Conservation (phyloP, 2,329 filamentous ascomycete species). For the Trichoderma sp. region DNA sequence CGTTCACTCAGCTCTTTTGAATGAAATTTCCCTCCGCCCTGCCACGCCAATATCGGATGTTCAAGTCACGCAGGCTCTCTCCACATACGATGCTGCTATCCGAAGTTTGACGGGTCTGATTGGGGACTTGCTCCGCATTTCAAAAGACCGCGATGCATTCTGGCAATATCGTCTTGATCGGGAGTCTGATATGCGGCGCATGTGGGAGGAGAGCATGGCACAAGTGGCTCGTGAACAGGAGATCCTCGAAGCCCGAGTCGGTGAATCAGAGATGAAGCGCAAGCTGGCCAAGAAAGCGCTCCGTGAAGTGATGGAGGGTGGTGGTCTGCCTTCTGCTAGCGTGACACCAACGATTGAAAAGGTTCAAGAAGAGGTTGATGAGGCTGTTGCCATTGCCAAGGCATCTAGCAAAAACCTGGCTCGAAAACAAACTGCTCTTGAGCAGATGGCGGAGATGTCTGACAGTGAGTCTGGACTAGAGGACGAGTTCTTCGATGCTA, state of each 20-base stretch:
- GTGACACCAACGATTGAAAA: conserved; percentile 34
- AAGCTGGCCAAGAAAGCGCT: conserved; percentile 87
- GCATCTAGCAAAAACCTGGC: conserved; percentile 46
- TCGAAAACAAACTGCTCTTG: conserved; percentile 66
- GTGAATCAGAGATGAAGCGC: conserved; percentile 86
- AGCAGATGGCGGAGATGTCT: conserved; percentile 72
- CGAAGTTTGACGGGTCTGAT: conserved; percentile 82
- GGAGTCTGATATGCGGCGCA: conserved; percentile 84
- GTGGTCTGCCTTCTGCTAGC: conserved; percentile 40
- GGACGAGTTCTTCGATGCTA: conserved; percentile 95
- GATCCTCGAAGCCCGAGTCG: conserved; percentile 81
- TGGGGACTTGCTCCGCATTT: conserved; percentile 86
- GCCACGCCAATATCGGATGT: conserved; percentile 73
- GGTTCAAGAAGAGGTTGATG: conserved; percentile 38
- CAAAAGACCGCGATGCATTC: conserved; percentile 89
- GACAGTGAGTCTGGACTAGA: conserved; percentile 81
- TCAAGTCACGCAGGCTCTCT: conserved; percentile 72
- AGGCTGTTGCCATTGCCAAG: conserved; percentile 37
- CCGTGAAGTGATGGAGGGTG: conserved; percentile 74
- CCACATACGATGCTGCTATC: conserved; percentile 87
- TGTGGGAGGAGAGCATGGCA: conserved; percentile 99
- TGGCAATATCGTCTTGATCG: conserved; percentile 95
- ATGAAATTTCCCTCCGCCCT: conserved; percentile 67
- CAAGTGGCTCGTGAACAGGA: conserved; percentile 95
- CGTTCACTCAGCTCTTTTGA: conserved; percentile 78